Base-by-base conservation (phyloP, 352 stramenopile genomes). In the Globisporangium cylindrosporum region DNA sequence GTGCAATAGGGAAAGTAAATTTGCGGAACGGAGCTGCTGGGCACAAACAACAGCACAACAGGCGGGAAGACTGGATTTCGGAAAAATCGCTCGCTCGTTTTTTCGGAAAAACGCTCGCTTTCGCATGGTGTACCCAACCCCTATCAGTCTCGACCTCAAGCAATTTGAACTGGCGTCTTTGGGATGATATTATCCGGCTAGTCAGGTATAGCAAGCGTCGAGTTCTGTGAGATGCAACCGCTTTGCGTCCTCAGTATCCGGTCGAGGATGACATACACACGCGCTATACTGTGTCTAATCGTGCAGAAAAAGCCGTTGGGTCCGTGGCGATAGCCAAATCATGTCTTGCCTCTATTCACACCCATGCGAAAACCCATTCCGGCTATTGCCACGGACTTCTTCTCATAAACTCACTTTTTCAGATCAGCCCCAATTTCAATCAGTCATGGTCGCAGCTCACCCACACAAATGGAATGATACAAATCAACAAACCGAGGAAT, bases 1-100 rank as follows among this genome's bases (percentile, higher is more conserved):
- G 55, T 22, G 27, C 25, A 57, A 46, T 58, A 38, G n/a, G 25
- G 63, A 25, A 59, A 53, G 43, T 65, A 65, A 65, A 65, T 65
- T 57, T 32, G 59, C 48, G 49, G 41, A 43, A 24, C 12, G 32
- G 41, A 10, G 20, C 24, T 38, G 59, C 41, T 51, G 7, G 24
- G 55, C 7, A 48, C 41, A 48, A 18, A 48, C 41, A 48, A 49
- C 15, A n/a, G n/a, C n/a, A 14, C 36, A 15, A 14, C 34, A 41
- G 22, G 55, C 2, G 22, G 18, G 38, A 43, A 43, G 56, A 61
- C 56, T 61, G 56, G 56, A 61, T 61, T 61, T 61, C 56, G 20
- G 20, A 22, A n/a, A 43, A 32, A 22, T 20, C 2, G 15, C 15
- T 49, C 15, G 8, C 5, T 22, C 5, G 41, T 20, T 49, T 20